Conservation (phyloP, 176 grass and related monocot species). For the Oryza rufipogon region DNA sequence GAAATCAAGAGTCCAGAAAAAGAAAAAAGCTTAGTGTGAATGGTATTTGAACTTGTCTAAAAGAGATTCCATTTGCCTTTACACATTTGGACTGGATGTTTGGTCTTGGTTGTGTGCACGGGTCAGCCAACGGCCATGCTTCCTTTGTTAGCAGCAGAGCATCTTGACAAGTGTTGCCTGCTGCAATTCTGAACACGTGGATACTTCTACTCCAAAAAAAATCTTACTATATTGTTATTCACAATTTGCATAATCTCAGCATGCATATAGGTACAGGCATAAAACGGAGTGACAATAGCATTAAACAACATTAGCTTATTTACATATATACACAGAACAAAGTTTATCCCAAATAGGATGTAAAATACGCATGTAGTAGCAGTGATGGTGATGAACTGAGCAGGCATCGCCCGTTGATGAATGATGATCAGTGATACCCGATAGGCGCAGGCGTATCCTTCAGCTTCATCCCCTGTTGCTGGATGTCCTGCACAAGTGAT, state of each 20-base stretch:
- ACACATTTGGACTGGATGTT: background rate
- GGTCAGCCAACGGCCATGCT: background rate
- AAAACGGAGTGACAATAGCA: background rate
- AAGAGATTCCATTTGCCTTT: too few species aligned
- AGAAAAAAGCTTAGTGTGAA: too few species aligned
- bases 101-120: background rate
- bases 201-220: background rate
- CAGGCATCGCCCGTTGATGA: background rate
- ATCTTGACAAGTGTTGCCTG: background rate
- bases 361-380: background rate
- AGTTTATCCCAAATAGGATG: background rate
- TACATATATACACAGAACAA: background rate
- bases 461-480: slow-evolving; percentile 83
- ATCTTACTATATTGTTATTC: background rate
- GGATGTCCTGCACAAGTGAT: slow-evolving; percentile 66
- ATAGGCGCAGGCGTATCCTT: slow-evolving; percentile 77
- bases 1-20: too few species aligned
- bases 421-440: slow-evolving; percentile 59
- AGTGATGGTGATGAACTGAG: background rate
- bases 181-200: background rate
- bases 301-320: background rate
- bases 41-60: too few species aligned
- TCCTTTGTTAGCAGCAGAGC: background rate
- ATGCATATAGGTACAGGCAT: background rate
- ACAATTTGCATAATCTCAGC: background rate